Base-by-base conservation (phyloP, 2,329 filamentous ascomycete genomes). In the Dothistroma septosporum region DNA sequence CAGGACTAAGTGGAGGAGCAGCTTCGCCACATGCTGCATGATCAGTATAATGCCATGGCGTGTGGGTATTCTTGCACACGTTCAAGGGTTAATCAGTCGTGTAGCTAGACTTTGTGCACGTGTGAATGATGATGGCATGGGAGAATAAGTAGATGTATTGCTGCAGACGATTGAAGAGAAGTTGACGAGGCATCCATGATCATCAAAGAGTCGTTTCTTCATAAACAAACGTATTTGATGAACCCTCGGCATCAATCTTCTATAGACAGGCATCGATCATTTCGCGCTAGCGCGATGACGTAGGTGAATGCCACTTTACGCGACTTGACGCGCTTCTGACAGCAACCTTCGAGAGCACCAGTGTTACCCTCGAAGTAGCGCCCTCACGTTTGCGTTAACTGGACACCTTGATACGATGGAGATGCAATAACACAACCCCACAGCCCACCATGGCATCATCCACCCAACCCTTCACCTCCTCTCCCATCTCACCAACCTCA, bases 381-480 rank as follows among this genome's bases (percentile, higher is more conserved):
- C 8, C 8, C 41, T 44, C 41, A 44, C 14, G 14, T 8, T 16
- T 16, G 41, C 14, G 0, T n/a, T 44, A 16, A 16, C 19, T 8
- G 41, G 8, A 44, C n/a, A 44, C 19, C 14, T 44, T 9, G 12
- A 9, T 9, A n/a, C 9, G 14, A 7, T n/a, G 10, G 41, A 44
- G 4, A 61, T 61, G 55, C 53, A 28, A 57, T 64, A 61, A 59
- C 48, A 53, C 12, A 28, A 57, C 28, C 14, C 31, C 12, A 2
- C 12, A 22, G 48, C 28, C 60, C 33, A 50, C 49, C 47, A 60
- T 47, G 37, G 66, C 66, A 64, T 69, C 69, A 48, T 69, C 69
- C 21, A 64, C 64, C 10, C 67, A 67, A 47, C 50, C 64, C 60
- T 72, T 71, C 66, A 61, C 65, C 59, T 73, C 71, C 12, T 71